Percentiles rank a stretch among this genome's conserved stretches.
Conservation (phyloP, 148 eudicot genomes). For the Chenopodium berlandieri region DNA sequence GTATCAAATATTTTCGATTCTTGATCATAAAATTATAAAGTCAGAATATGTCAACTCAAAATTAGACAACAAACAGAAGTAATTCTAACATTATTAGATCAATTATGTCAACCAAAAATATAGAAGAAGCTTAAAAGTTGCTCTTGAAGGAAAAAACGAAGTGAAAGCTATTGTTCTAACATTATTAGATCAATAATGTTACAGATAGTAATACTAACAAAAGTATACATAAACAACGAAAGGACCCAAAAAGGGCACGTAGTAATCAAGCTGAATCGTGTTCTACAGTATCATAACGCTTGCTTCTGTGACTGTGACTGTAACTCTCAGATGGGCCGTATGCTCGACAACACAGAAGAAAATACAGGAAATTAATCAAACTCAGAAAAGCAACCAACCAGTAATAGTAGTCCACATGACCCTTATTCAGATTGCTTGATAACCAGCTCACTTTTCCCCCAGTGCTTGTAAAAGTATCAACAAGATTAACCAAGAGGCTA, state of each 20-base stretch:
- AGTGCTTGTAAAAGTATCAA: slow-evolving; percentile 13
- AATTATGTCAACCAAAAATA: neutral
- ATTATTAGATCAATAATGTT: neutral
- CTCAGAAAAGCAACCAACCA: slow-evolving; percentile 24
- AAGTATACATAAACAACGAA: neutral
- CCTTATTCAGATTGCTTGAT: slow-evolving; percentile 27
- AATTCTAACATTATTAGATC: too few relatives aligned
- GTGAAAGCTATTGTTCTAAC: neutral
- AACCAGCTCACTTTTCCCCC: slow-evolving; percentile 30
- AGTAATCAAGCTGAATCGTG: slow-evolving; percentile 8
- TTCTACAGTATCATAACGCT: neutral
- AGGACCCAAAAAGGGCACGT: neutral
- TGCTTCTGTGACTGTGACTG: neutral
- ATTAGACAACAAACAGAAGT: too few relatives aligned
- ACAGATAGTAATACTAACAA: neutral
- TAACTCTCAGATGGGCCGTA: slow-evolving; percentile 8
- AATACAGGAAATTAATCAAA: slow-evolving; percentile 17
- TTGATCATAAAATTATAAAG: too few relatives aligned
- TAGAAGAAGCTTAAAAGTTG: too few relatives aligned
- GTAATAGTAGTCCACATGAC: slow-evolving; percentile 31
- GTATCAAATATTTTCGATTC: too few relatives aligned
- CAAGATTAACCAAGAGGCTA: slow-evolving; percentile 17
- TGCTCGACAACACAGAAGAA: slow-evolving; percentile 14
- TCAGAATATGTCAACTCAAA: neutral
- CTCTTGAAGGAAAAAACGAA: neutral